These are phyloP conservation scores for Jamesozyma jinghongensis DNA, from an alignment of 805 yeast species.

Conservation along the genomic window DNA sequence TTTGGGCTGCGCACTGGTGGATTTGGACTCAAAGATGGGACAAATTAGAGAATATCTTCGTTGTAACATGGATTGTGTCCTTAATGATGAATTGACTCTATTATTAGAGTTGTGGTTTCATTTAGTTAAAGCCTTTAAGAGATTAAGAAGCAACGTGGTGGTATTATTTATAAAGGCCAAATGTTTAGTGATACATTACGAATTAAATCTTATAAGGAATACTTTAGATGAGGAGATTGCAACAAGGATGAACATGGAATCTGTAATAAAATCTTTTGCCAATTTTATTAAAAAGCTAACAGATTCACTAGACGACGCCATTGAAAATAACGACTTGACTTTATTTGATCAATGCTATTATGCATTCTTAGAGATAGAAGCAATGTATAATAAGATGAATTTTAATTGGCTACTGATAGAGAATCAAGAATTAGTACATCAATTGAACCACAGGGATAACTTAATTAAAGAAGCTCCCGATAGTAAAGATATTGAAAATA, in stretches of 20 bases:
- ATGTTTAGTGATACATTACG: conserved; percentile 54
- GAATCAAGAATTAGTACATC: conserved; percentile 10
- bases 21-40: conserved; percentile 9
- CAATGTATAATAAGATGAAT: conserved; percentile 56
- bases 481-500: conserved; percentile 1
- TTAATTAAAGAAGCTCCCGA: background rate
- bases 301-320: conserved; percentile 47
- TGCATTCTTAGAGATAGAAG: conserved; percentile 60
- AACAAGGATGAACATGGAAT: conserved; percentile 30
- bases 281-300: conserved; percentile 49
- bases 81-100: conserved; percentile 39
- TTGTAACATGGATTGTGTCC: conserved; percentile 33
- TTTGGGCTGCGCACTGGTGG: conserved; percentile 14
- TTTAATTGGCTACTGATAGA: conserved; percentile 29
- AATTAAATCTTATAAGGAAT: conserved; percentile 35
- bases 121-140: conserved; percentile 10
- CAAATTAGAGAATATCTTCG: conserved; percentile 11
- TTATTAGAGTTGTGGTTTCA: conserved; percentile 22
- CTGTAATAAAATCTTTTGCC: conserved; percentile 43
- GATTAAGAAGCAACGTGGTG: conserved; percentile 38
- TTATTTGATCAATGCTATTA: conserved; percentile 59
- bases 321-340: conserved; percentile 43
- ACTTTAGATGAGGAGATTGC: conserved; percentile 7
- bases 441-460: background rate
- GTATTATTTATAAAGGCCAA: conserved; percentile 58